Evolutionary conservation across 805 yeast genomes (phyloP).

Genomic region (Zygoascus ofunaensis): DNA sequence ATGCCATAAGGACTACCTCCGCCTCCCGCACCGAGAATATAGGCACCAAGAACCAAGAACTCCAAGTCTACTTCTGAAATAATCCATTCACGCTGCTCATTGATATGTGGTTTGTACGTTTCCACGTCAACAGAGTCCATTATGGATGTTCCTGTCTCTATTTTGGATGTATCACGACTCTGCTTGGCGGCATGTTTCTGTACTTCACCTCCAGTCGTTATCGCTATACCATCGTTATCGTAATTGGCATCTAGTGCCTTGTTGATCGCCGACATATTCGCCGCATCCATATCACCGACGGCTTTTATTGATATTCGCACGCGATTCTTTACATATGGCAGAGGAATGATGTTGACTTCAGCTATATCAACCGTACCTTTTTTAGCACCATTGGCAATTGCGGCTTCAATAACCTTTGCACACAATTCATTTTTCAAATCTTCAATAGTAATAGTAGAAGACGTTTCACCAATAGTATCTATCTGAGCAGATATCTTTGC

Average conservation of each 20-base stretch:
- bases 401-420: constrained; percentile 18
- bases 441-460: constrained; percentile 15
- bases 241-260: neutral
- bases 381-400: constrained; percentile 25
- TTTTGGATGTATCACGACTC: neutral
- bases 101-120: constrained; percentile 23
- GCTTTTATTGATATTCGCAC: constrained; percentile 17
- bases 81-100: constrained; percentile 29
- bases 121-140: neutral
- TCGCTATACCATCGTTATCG: neutral
- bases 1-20: constrained; percentile 41
- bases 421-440: constrained; percentile 16
- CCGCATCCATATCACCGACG: constrained; percentile 36
- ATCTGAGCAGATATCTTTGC: constrained; percentile 34
- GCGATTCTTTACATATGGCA: constrained; percentile 26
- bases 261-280: neutral
- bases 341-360: constrained; percentile 24
- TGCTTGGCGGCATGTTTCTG: neutral
- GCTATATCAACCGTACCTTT: constrained; percentile 22
- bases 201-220: neutral
- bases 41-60: constrained; percentile 35
- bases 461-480: constrained; percentile 14
- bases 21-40: constrained; percentile 44
- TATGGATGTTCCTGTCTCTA: constrained; percentile 1
- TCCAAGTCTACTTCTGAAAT: constrained; percentile 35